Percentiles rank a stretch among this genome's conserved stretches.
phyloP scores from a whole-genome alignment of 2,329 filamentous ascomycete species.

The Sporothrix brunneoviolacea region DNA sequence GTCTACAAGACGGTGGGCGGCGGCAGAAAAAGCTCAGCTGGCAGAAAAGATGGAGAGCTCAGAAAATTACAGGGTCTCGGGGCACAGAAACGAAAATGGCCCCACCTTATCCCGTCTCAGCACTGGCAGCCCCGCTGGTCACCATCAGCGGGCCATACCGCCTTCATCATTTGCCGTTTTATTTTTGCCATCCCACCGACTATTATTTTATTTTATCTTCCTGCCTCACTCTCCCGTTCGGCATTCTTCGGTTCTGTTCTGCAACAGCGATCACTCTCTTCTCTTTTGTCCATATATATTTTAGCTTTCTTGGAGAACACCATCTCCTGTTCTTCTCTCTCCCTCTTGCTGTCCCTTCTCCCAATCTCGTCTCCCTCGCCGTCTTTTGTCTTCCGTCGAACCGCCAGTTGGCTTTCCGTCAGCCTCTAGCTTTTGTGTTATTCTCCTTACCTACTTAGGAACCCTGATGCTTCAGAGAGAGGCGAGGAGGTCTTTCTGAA shows the following conservation, averaged over 20 bases:
- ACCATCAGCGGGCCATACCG: neutral
- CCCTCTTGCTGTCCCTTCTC: neutral
- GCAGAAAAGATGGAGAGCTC: neutral
- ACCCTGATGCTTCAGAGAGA: too few relatives aligned
- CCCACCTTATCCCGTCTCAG: too few relatives aligned
- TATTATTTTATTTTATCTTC: neutral
- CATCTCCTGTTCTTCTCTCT: neutral
- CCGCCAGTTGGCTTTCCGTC: neutral
- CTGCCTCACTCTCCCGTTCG: neutral
- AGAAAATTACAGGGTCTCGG: neutral
- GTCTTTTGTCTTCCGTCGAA: neutral
- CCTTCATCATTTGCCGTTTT: neutral
- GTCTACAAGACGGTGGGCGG: neutral
- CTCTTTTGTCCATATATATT: too few relatives aligned
- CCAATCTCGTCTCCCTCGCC: neutral
- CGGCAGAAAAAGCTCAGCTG: neutral
- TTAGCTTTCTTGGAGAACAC: too few relatives aligned
- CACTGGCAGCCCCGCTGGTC: neutral
- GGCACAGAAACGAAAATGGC: neutral
- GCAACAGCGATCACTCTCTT: too few relatives aligned
- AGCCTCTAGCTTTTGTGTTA: neutral
- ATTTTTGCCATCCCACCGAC: neutral
- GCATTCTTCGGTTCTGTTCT: too few relatives aligned
- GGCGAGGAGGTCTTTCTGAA: too few relatives aligned
- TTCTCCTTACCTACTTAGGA: neutral